Conservation (phyloP, 2,329 filamentous ascomycete genomes). For the Penicillium sp. region DNA sequence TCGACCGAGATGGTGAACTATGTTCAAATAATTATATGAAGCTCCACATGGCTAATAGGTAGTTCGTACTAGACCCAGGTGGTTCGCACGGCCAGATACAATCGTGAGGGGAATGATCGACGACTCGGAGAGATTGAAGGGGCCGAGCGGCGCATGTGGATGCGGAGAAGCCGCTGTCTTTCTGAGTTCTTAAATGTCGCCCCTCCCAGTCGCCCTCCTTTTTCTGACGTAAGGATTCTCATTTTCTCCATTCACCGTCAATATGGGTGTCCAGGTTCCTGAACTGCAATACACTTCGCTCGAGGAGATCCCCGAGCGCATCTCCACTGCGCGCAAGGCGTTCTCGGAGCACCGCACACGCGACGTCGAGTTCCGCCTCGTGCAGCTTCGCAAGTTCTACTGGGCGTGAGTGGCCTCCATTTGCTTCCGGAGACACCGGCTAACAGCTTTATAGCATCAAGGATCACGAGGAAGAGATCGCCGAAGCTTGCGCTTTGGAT, state of each 20-base stretch:
- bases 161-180: constrained; percentile 7
- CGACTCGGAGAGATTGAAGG: not conserved
- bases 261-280: constrained; percentile 38
- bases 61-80: not conserved
- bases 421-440: not conserved
- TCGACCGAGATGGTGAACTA: not conserved
- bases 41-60: not conserved
- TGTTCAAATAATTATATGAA: too few species aligned
- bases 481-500: constrained; percentile 74
- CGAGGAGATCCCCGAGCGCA: constrained; percentile 62
- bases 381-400: constrained; percentile 90
- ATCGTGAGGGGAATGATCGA: constrained; percentile 5
- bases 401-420: constrained; percentile 61
- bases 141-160: constrained; percentile 16
- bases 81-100: not conserved
- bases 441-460: constrained; percentile 51
- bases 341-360: constrained; percentile 80
- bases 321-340: constrained; percentile 62
- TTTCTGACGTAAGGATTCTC: constrained; percentile 5
- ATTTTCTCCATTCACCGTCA: constrained; percentile 5
- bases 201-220: not conserved
- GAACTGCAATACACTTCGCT: constrained; percentile 61
- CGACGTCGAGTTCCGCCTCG: constrained; percentile 73
- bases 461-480: constrained; percentile 70
- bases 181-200: constrained; percentile 1